Conservation (phyloP, 257 asterid species). For the Sherardia arvensis region DNA sequence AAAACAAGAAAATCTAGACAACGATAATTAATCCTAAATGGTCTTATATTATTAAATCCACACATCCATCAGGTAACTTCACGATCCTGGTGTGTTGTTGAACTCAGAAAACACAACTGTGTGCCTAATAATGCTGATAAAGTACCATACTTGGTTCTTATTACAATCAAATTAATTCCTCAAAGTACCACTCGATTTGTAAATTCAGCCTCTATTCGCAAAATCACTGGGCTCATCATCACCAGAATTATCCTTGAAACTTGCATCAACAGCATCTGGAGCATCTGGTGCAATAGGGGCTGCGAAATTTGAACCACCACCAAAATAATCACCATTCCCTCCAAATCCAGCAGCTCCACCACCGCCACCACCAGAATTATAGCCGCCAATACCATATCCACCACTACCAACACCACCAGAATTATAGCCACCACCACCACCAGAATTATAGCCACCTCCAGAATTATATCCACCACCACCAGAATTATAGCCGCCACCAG, state of each 20-base stretch:
- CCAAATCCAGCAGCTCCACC: too few species aligned
- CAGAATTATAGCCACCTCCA: constrained; percentile 10
- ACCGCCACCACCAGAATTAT: constrained; percentile 5
- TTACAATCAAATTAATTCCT: neutral
- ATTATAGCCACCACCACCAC: constrained; percentile 10
- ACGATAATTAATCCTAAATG: neutral
- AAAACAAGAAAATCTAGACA: neutral
- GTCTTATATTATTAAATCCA: neutral
- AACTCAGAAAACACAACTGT: neutral
- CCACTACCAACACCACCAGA: neutral
- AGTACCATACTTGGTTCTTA: neutral
- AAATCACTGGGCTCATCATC: constrained; percentile 14
- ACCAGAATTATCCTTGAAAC: constrained; percentile 13
- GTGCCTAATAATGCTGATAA: neutral
- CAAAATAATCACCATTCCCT: constrained; percentile 2
- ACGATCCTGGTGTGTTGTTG: neutral
- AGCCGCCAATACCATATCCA: constrained; percentile 1
- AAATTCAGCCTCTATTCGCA: constrained; percentile 18
- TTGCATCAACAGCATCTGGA: constrained; percentile 2
- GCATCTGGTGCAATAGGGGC: too few species aligned
- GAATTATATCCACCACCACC: constrained; percentile 13
- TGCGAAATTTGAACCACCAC: constrained; percentile 10
- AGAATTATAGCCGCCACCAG: constrained; percentile 4
- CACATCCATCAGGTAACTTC: neutral
- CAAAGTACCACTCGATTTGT: neutral